Base-by-base conservation (phyloP, 768 basidiomycete genomes). In the Mycena vitilis region DNA sequence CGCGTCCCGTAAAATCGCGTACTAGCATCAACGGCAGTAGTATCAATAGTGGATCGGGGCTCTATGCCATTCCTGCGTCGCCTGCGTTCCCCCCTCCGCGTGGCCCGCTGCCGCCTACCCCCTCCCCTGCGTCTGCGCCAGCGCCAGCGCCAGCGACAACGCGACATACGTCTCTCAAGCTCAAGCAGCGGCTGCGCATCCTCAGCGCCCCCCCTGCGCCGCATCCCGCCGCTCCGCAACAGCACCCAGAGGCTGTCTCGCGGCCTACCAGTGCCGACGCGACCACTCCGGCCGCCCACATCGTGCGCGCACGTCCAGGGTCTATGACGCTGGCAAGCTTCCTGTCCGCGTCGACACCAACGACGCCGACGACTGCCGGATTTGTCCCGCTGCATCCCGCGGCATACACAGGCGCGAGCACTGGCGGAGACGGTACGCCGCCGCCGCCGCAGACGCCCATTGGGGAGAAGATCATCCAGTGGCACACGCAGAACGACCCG, bases 111-210 rank as follows among this genome's bases (percentile, higher is more conserved):
- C 85, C 87, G 9, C 81, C 83, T 23, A 77, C 81, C 1, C 80
- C 83, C 18, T 47, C 72, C 22, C 66, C 54, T 23, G 52, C 59
- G 40, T 70, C 69, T 34, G 73, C 67, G 37, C 74, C 69, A 10
- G 69, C 66, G 37, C 74, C 69, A 10, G 69, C 66, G 57, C 71
- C 73, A 65, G 70, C 74, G 38, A 65, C 70, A 12, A 71, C 74
- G 9, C 80, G 82, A 8, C 78, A 81, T 52, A 71, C 84, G 3
- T 87, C 89, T 13, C 72, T 93, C 71, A 88, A 85, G 72, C 72
- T 93, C 70, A 87, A 85, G 71, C 87, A 87, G 69, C 90, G 92
- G 40, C 73, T 92, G 61, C 89, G 92, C 58, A 88, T 91, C 57
- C 84, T 89, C 58, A 92, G 90, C 73, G 83, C 89, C 5, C 90